Evolutionary conservation across 2,329 filamentous ascomycete genomes (phyloP), one percentile per base, ranked within the genome.

Genomic region (Curvularia spicifera): DNA sequence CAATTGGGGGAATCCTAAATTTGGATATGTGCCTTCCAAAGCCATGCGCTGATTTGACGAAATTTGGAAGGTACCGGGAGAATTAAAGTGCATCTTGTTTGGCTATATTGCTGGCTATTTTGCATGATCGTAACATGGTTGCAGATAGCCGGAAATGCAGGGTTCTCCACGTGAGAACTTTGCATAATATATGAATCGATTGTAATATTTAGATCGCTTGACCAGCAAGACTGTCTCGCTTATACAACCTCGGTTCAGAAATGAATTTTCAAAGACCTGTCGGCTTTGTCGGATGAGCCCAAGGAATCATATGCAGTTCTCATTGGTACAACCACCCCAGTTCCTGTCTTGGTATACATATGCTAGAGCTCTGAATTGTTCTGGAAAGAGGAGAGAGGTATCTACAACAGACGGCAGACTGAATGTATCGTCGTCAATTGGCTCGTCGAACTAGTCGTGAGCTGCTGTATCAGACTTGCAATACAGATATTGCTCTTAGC

Each of bases 51-150:
- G 62, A 71, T 70, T 70, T 69, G 66, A 57, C 56, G 55, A 64
- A 51, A 56, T 49, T 28, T 57, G 57, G 56, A 52, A 55, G 60
- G 57, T 47, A 29, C 61, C 55, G 65, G 61, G 64, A 65, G 57
- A 67, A 63, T 64, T 73, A 73, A 51, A 73, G 70, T 73, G 57
- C 18, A 59, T 58, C 53, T 66, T 69, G 67, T 74, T 64, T 71
- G 65, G 56, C 55, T 71, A 73, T 61, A 75, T 75, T 71, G 65
- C 63, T 64, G 68, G 61, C 58, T 67, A 74, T 68, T 74, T 72
- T 58, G 63, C 53, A 59, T 65, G 64, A 66, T 70, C 63, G 66
- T 61, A 64, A 46, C 65, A 63, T 61, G 60, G 65, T 65, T 66
- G 66, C 64, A 53, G 65, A 58, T 61, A 71, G 57, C 68, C 71